A percentile compares a stretch with the other conserved stretches of the same genome.
Evolutionary conservation across 202 grass and related monocot genomes (phyloP).

Genomic region (Setaria italica): DNA sequence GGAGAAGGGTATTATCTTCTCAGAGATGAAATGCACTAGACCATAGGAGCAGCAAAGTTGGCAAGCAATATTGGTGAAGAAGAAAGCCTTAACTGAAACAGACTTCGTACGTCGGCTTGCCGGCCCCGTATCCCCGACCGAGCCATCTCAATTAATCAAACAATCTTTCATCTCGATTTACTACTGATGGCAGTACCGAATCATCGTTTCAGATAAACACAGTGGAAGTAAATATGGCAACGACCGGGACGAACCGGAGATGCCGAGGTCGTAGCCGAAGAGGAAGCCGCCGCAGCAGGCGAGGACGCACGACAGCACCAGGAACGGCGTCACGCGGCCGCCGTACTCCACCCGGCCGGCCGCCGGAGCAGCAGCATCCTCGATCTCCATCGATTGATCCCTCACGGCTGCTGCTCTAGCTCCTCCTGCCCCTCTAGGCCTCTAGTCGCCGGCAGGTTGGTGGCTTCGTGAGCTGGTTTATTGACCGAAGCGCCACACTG

Average conservation of each 20-base stretch:
- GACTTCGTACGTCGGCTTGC: not conserved
- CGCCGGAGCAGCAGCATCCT: not conserved
- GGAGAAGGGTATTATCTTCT: not conserved
- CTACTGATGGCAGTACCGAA: not conserved
- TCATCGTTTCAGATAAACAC: not conserved
- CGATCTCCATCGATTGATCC: constrained; percentile 32
- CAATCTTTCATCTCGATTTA: not conserved
- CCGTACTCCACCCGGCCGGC: constrained; percentile 41
- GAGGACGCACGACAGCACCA: constrained; percentile 74
- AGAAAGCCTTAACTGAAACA: not conserved
- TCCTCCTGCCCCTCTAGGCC: not conserved
- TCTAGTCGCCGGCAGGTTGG: not conserved
- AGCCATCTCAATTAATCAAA: not conserved
- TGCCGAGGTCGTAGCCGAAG: constrained; percentile 94
- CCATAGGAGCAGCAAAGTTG: not conserved
- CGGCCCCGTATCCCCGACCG: not conserved
- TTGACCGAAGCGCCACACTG: too few species aligned
- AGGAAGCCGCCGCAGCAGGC: constrained; percentile 87
- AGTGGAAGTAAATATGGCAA: not conserved
- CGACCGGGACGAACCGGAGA: constrained; percentile 57
- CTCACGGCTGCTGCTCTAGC: not conserved
- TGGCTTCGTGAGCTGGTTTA: not conserved
- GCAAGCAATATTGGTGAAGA: not conserved
- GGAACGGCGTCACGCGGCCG: constrained; percentile 64
- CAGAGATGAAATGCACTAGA: not conserved